Percentiles rank a stretch among this genome's conserved stretches.
Conservation (phyloP, 768 basidiomycete genomes). For the Tricholoma sp. region DNA sequence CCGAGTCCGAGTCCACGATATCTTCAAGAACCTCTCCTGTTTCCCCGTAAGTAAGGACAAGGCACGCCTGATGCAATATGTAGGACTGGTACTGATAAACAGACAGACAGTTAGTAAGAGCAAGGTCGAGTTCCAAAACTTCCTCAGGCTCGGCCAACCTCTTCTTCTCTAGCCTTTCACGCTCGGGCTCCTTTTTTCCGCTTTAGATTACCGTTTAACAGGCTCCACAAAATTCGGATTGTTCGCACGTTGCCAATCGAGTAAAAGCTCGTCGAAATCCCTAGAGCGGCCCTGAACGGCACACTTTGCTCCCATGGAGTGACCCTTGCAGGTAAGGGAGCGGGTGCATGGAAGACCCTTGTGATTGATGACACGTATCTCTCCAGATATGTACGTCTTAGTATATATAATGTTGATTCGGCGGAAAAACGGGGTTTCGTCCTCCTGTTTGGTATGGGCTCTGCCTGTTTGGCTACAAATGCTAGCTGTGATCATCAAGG, state of each 20-base stretch:
- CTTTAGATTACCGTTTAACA: conserved; percentile 80
- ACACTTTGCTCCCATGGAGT: conserved; percentile 95
- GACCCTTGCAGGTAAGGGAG: conserved; percentile 95
- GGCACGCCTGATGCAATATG: conserved; percentile 54
- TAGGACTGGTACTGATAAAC: conserved; percentile 57
- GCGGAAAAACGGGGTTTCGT: neutral
- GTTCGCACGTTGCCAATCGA: conserved; percentile 87
- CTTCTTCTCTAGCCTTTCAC: conserved; percentile 82
- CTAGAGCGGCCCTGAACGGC: conserved; percentile 83
- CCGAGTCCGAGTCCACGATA: conserved; percentile 76
- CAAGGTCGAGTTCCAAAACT: conserved; percentile 48
- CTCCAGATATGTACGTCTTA: too few species aligned
- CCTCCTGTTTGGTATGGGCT: neutral
- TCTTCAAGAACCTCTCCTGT: conserved; percentile 62
- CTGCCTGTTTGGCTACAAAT: neutral
- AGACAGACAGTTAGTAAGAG: conserved; percentile 29
- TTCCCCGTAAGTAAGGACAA: conserved; percentile 42
- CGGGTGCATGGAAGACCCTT: conserved; percentile 90
- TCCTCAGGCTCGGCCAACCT: conserved; percentile 62
- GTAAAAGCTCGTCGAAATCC: conserved; percentile 77
- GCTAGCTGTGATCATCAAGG: neutral
- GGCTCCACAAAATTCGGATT: conserved; percentile 89
- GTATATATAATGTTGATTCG: neutral
- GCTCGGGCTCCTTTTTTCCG: conserved; percentile 77
- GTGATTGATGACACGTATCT: conserved; percentile 84